Base-by-base conservation (phyloP, 176 grass and related monocot species). In the Triticum timopheevii region DNA sequence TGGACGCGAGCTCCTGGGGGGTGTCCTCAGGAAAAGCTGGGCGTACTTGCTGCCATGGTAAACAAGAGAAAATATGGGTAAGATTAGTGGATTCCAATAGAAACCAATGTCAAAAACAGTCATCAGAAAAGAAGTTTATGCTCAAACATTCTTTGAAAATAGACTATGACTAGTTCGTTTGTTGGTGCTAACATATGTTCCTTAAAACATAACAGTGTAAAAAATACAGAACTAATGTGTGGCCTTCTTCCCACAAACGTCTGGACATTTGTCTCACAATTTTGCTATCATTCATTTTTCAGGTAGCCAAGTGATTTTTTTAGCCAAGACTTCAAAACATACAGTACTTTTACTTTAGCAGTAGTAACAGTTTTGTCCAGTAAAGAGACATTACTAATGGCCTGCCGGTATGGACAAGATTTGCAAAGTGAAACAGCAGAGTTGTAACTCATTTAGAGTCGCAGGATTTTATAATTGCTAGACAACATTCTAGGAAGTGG, bases 1-100 rank as follows among this genome's bases (percentile, higher is more conserved):
- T 84, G 87, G 91, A 99, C 36, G 87, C 88, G 6, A 99, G 90
- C 61, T 99, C 94, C 61, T 93, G 87, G 49, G 92, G 94, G 8
- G 89, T 91, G 22, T 89, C 90, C 50, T 94, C 92, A 6, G 97
- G 92, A 65, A 99, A 58, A 2, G 92, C n/a, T 10, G 97, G 97
- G 13, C 97, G 90, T 65, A 90, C 91, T 94, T 99, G 97, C 97
- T 99, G 90, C 80, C n/a, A 58, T 67, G 40, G 15, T 47, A 15
- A 25, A 64, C 15, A 65, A 63, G 30, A 77, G 9, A 76, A 84
- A 6, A 80, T 65, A 69, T 63, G 40, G 16, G 13, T 69, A 8
- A 81, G 15, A 28, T 82, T 38, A 85, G 52, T 27, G 40, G 6
- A 88, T 9, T 70, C 30, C 50, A 85, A 56, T 56, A 10, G 2